Evolutionary conservation across 768 basidiomycete genomes (phyloP).

Genomic region (Fomitopsis serialis): DNA sequence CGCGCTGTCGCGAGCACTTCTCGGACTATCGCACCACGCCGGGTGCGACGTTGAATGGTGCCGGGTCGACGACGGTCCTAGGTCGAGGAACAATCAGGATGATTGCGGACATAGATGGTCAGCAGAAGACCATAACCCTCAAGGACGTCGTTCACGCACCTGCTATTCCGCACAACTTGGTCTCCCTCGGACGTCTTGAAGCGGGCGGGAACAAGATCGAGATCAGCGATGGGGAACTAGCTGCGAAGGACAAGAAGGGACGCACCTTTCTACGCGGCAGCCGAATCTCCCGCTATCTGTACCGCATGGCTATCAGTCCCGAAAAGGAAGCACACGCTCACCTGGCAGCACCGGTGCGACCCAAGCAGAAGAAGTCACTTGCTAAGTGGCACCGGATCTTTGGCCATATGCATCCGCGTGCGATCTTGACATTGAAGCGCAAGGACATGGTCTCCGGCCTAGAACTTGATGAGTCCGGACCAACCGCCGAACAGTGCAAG

Average conservation of each 20-base stretch:
- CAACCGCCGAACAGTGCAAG: slow-evolving; percentile 9
- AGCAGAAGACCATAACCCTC: slow-evolving; percentile 3
- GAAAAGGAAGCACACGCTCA: not conserved
- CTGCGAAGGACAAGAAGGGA: not conserved
- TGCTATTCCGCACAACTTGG: slow-evolving; percentile 8
- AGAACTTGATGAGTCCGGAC: slow-evolving; percentile 1
- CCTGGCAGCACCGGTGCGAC: slow-evolving; percentile 2
- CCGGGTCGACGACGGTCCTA: slow-evolving; percentile 8
- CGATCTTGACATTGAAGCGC: slow-evolving; percentile 1
- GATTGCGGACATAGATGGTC: not conserved
- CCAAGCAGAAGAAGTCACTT: not conserved
- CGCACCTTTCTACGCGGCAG: not conserved
- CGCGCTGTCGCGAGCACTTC: slow-evolving; percentile 2
- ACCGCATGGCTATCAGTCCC: not conserved
- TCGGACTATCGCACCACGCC: slow-evolving; percentile 1
- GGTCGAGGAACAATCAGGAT: slow-evolving; percentile 11
- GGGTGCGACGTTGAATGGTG: slow-evolving; percentile 7
- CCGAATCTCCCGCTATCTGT: slow-evolving; percentile 4
- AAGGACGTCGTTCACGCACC: slow-evolving; percentile 10
- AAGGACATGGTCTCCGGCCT: slow-evolving; percentile 12
- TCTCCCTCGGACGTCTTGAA: slow-evolving; percentile 11
- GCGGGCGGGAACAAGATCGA: slow-evolving; percentile 2
- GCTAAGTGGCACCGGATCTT: slow-evolving; percentile 16
- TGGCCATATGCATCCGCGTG: slow-evolving; percentile 10
- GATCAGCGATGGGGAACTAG: not conserved